These are phyloP conservation scores for Avena insularis DNA, from an alignment of 176 grass and related monocot genomes.

Conservation along the genomic window DNA sequence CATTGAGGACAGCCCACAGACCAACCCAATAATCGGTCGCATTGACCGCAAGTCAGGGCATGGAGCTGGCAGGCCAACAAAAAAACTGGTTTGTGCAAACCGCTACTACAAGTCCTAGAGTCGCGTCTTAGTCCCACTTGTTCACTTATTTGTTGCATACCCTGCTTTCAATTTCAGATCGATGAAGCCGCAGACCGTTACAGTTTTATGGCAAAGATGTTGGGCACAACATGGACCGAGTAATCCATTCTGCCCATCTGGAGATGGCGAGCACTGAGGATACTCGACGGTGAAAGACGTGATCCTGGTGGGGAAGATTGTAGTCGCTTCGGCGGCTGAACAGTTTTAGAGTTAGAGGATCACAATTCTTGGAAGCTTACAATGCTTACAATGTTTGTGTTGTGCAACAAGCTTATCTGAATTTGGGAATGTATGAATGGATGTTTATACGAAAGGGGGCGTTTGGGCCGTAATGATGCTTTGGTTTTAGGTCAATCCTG, in stretches of 20 bases:
- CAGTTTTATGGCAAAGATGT: constrained; percentile 92
- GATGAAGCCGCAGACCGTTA: constrained; percentile 80
- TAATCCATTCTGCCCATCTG: constrained; percentile 25
- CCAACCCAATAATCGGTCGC: constrained; percentile 85
- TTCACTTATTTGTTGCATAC: constrained; percentile 29
- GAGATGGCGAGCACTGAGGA: background rate
- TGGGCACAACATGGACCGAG: constrained; percentile 66
- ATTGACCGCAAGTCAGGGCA: constrained; percentile 92
- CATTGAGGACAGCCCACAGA: constrained; percentile 54
- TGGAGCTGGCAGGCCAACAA: constrained; percentile 86
- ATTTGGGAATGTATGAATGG: background rate
- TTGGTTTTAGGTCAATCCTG: background rate
- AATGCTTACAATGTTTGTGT: constrained; percentile 24
- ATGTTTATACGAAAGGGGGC: background rate
- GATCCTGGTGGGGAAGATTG: background rate
- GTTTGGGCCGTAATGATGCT: background rate
- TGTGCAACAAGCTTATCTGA: background rate
- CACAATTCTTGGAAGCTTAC: background rate
- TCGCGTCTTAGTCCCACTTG: constrained; percentile 9
- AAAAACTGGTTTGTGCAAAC: constrained; percentile 70
- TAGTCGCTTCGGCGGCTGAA: background rate
- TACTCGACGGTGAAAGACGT: background rate
- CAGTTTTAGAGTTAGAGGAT: background rate
- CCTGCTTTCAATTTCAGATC: constrained; percentile 58
- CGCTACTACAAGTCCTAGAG: background rate